Conservation (phyloP, 257 asterid genomes). For the Sherardia arvensis region DNA sequence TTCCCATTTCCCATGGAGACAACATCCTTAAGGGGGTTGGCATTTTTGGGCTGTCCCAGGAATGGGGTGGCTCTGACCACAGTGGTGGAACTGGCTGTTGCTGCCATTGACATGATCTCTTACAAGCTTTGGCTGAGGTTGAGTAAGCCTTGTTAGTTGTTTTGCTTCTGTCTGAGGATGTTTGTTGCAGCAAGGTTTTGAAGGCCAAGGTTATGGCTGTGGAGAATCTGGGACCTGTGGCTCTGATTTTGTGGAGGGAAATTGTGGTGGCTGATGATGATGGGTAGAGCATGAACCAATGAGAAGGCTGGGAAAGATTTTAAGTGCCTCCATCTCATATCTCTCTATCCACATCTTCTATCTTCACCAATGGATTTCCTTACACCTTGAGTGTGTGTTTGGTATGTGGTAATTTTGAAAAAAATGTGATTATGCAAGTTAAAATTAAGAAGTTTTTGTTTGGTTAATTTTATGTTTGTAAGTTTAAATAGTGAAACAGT, state of each 20-base stretch:
- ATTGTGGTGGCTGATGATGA: conserved; percentile 39
- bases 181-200: conserved; percentile 4
- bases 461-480: no score
- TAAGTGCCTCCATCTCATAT: conserved; percentile 37
- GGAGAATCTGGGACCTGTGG: conserved; percentile 22
- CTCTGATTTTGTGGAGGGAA: conserved; percentile 23
- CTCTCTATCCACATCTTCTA: conserved; percentile 42
- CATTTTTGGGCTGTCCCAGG: conserved; percentile 61
- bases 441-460: no score
- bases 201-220: conserved; percentile 11
- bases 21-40: conserved; percentile 48
- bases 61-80: conserved; percentile 61
- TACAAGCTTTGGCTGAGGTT: background rate
- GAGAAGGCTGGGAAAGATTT: conserved; percentile 35
- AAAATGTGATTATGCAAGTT: no score
- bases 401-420: no score
- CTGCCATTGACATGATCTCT: conserved; percentile 48
- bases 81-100: conserved; percentile 45
- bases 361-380: background rate
- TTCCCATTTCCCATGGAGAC: conserved; percentile 52
- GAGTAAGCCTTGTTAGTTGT: background rate
- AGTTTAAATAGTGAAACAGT: no score
- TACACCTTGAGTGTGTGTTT: no score
- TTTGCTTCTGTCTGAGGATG: background rate
- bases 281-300: conserved; percentile 32